Evolutionary conservation across 2,329 filamentous ascomycete genomes (phyloP).

Genomic region (Colletotrichum tamarilloi): DNA sequence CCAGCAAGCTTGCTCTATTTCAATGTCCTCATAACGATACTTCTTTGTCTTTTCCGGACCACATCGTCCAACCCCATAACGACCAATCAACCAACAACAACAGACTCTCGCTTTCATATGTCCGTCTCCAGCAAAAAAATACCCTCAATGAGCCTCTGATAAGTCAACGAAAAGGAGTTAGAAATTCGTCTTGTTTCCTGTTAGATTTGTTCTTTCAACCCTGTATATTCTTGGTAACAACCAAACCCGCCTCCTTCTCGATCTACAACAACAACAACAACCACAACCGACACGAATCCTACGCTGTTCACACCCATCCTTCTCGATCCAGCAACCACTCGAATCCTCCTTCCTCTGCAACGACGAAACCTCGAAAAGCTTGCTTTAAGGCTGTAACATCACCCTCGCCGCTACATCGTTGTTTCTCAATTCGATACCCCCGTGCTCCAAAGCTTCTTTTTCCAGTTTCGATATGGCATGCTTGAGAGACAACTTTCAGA

Average conservation of each 20-base stretch:
- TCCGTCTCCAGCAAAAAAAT: conserved; percentile 34
- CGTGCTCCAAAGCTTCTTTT: conserved; percentile 39
- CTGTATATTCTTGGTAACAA: conserved; percentile 33
- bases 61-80: conserved; percentile 31
- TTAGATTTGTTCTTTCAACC: conserved; percentile 27
- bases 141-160: conserved; percentile 55
- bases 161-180: conserved; percentile 42
- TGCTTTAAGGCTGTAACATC: conserved; percentile 24
- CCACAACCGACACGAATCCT: not conserved
- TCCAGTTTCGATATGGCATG: conserved; percentile 73
- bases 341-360: not conserved
- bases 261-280: not conserved
- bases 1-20: conserved; percentile 39
- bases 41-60: conserved; percentile 43
- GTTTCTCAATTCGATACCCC: conserved; percentile 29
- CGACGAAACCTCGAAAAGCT: conserved; percentile 12
- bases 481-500: conserved; percentile 83
- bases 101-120: conserved; percentile 36
- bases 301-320: not conserved
- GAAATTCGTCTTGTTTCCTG: conserved; percentile 37
- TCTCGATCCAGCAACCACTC: not conserved
- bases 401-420: conserved; percentile 14
- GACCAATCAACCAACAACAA: conserved; percentile 31
- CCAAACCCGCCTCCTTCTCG: not conserved
- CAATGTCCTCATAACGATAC: conserved; percentile 59